Percentiles rank a stretch among this genome's conserved stretches.
Conservation (phyloP, 2,329 filamentous ascomycete genomes). For the Aspergillus intermedius region DNA sequence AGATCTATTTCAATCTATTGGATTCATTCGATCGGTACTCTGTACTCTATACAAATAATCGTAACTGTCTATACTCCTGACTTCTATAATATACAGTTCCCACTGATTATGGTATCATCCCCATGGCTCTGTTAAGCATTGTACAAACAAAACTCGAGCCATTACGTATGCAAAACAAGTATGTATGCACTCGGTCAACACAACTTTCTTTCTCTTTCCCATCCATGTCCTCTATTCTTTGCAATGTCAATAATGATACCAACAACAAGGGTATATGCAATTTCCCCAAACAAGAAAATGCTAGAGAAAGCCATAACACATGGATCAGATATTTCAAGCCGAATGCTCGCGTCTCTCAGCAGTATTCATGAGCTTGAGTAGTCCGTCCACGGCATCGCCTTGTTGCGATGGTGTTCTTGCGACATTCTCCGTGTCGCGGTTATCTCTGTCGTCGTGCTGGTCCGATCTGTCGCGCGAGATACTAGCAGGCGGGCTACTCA, state of each 20-base stretch:
- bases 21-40: not conserved
- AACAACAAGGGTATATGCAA: no score
- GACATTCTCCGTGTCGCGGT: not conserved
- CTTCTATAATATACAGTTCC: not conserved
- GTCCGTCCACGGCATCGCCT: constrained; percentile 33
- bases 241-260: no score
- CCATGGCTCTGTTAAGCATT: no score
- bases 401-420: constrained; percentile 21
- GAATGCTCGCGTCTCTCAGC: constrained; percentile 20
- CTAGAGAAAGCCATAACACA: not conserved
- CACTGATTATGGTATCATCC: no score
- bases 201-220: no score
- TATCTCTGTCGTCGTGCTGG: not conserved
- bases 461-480: constrained; percentile 6
- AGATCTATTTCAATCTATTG: not conserved
- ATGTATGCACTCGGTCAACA: no score
- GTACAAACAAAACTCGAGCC: no score
- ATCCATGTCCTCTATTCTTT: no score
- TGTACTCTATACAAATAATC: not conserved
- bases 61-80: not conserved
- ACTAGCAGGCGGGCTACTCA: constrained; percentile 31
- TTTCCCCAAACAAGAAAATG: constrained; percentile 1
- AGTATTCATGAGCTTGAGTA: constrained; percentile 36
- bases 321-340: constrained; percentile 16
- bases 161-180: no score